Conservation (phyloP, 441 rosid genomes). For the Flueggea neowawraea region DNA sequence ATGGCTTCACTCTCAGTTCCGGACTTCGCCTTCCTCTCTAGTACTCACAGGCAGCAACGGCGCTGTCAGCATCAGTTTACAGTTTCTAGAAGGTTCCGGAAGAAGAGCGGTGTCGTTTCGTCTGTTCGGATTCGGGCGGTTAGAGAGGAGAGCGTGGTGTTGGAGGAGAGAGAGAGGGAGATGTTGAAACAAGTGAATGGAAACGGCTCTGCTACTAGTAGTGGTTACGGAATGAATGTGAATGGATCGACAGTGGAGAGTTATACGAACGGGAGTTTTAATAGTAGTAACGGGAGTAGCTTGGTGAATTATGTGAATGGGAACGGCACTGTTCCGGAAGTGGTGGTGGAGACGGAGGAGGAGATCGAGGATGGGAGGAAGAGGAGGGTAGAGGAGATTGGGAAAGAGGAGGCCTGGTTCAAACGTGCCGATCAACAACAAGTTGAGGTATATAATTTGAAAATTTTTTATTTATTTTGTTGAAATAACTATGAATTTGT, state of each 20-base stretch:
- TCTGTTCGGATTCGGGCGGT: constrained; percentile 35
- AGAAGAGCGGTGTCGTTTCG: neutral
- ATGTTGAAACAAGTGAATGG: constrained; percentile 47
- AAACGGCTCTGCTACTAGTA: constrained; percentile 22
- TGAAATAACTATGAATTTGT: neutral
- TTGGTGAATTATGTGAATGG: constrained; percentile 68
- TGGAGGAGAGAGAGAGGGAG: constrained; percentile 49
- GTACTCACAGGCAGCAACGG: constrained; percentile 24
- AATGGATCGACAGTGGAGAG: constrained; percentile 18
- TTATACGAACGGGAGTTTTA: constrained; percentile 23
- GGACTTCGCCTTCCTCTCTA: constrained; percentile 46
- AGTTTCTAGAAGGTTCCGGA: constrained; percentile 11
- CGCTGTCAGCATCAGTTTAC: constrained; percentile 15
- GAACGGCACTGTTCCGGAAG: constrained; percentile 26
- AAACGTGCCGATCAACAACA: constrained; percentile 39
- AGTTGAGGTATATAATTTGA: constrained; percentile 51
- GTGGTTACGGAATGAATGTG: constrained; percentile 23
- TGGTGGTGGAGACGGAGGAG: constrained; percentile 19
- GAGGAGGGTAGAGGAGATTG: constrained; percentile 90
- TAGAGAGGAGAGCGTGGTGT: constrained; percentile 43
- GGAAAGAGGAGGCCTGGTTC: constrained; percentile 98
- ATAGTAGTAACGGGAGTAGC: constrained; percentile 33
- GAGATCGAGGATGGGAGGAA: constrained; percentile 53
- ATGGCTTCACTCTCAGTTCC: constrained; percentile 33
- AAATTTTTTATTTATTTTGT: neutral